Base-by-base conservation (phyloP, 768 basidiomycete genomes). In the Trametes cingulata region DNA sequence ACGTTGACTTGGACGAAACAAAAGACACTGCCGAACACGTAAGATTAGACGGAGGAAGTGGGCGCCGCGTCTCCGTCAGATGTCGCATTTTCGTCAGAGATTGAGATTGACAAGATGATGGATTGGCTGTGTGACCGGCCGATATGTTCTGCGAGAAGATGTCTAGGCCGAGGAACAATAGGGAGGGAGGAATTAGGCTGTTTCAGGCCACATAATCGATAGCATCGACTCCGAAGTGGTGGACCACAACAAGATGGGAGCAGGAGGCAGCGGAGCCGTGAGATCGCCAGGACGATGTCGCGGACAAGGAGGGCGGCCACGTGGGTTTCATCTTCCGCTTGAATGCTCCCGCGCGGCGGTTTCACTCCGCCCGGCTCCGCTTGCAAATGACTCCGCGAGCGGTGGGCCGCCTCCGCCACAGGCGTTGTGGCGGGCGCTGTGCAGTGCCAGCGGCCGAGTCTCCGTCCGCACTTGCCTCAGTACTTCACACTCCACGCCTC, bases 21-120 rank as follows among this genome's bases (percentile, higher is more conserved):
- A 61, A 61, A 61, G 55, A 52, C 22, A 45, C 40, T 56, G 60
- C 60, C 60, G 60, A 61, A 61, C 54, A 61, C 60, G 60, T 61
- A 61, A 61, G 42, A 56, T 46, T 51, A 52, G 14, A 56, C 55
- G 54, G 60, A 55, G 60, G 39, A 45, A 33, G 43, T 56, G 54
- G 47, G 56, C 46, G 56, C 24, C 46, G 56, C 47, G 45, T 48
- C 49, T 46, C 55, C 51, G 52, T 37, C 53, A 55, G 35, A 43
- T 51, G 49, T 51, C 19, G 60, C 24, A n/a, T 56, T 52, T 46
- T 39, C 43, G 60, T 61, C 60, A 61, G 33, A 45, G 54, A 45
- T 56, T 56, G 54, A 52, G 53, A 61, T 61, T 56, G 60, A 52
- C 54, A 61, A 29, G 54, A 56, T 61, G 54, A 35, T 39, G 27